Base-by-base conservation (phyloP, 164 flowering plant species). In the Annona squamosa region DNA sequence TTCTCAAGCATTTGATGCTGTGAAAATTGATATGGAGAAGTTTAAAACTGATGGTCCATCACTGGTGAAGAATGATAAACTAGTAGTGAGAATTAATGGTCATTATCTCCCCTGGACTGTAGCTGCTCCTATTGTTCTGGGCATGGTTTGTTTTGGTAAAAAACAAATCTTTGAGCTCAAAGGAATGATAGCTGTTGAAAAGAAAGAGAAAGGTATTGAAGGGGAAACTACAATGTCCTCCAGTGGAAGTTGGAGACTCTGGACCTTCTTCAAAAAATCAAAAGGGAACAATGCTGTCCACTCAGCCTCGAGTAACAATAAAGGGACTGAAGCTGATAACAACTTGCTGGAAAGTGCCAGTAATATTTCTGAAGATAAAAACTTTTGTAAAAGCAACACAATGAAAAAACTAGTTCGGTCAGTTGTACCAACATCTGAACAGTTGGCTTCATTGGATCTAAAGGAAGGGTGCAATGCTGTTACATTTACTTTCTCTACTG, bases 401-500 rank as follows among this genome's bases (percentile, higher is more conserved):
- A 68, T 63, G 17, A 87, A 81, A 76, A 88, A 79, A 82, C 86
- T 77, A 77, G 76, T 84, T 7, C 86, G 80, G 73, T 76, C 78
- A 48, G 72, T 75, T 46, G 81, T 84, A 75, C 98, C 99, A 65
- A 89, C 97, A 61, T 88, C 99, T 26, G 93, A 93, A 70, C 91
- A 96, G 81, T 81, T 96, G 77, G 88, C 90, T 48, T 86, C 97
- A 66, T 82, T 96, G 83, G 81, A 89, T 80, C 87, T 96, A 65
- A 90, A 85, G 76, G 94, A 91, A 80, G 99, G 99, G 67, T 81
- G 75, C 81, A 96, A 96, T 73, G 70, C 65, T 1, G 79, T 96
- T 48, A 86, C 89, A 65, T 96, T 96, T 78, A 90, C 89, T 59
- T 96, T 91, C 82, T 93, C 92, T 69, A 95, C 99, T 69, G 80